Base-by-base conservation (phyloP, 2,329 filamentous ascomycete genomes). In the Oidium heveae region DNA sequence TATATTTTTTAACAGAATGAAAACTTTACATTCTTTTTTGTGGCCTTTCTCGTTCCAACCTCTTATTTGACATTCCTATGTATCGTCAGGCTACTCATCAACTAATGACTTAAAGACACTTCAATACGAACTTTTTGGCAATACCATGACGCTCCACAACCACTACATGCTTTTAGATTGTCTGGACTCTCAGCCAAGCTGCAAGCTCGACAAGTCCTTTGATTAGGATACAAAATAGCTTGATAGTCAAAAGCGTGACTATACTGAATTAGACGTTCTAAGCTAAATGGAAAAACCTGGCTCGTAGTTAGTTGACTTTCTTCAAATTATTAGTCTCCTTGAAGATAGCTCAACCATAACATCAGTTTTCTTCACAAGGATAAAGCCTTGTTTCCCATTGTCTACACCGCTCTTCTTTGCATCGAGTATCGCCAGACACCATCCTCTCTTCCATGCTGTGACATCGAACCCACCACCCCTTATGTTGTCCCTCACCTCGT, bases 121-220 rank as follows among this genome's bases (percentile, higher is more conserved):
- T 50, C 5, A 51, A 53, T 33, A 58, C 57, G 22, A 56, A 63
- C 63, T 58, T 63, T 64, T 12, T 58, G 58, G 55, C 63, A 64
- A 59, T 64, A 64, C 61, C 61, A 63, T 32, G 61, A 61, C 20
- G 54, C 51, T 39, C 55, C 57, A 55, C 63, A 64, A 0, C 63
- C 63, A 57, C 58, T 60, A 58, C 62, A 64, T 36, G 55, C 58
- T 12, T 55, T 56, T 49, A 64, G 56, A 8, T 55, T 56, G 12
- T 55, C 56, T 8, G 53, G 51, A 8, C 46, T 52, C 10, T 54
- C 57, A 7, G 20, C 51, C 32, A 56, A 57, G 16, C 56, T 57
- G 57, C 62, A 63, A 4, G 57, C 60, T 24, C 61, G 59, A 56
- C 63, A 63, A n/a, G 20, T 22, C 18, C 20, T 36, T 22, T 22